Base-by-base conservation (phyloP, 1,139 yeast species). In the Debaryomycetaceae sp. region DNA sequence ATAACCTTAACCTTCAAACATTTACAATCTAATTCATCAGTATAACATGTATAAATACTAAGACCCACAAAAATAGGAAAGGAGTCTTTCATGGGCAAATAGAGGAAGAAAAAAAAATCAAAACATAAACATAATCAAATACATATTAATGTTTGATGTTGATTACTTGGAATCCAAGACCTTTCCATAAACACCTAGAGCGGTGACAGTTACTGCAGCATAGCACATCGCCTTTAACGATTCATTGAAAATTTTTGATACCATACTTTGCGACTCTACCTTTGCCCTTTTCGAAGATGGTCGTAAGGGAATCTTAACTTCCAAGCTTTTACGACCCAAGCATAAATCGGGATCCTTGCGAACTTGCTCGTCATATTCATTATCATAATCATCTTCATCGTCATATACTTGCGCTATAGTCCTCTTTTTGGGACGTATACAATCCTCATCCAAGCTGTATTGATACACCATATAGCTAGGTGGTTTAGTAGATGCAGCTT, bases 151-250 rank as follows among this genome's bases (percentile, higher is more conserved):
- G n/a, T n/a, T n/a, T n/a, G n/a, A n/a, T n/a, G n/a, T n/a, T n/a
- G n/a, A n/a, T 33, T 37, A 17, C 17, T 38, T 19, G 17, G 37
- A 30, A 17, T 37, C 41, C 26, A 53, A 36, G n/a, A 49, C 43
- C 30, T 52, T 45, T 5, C 75, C 75, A 49, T 70, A 71, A 11
- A 59, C 48, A 6, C 72, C 75, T 44, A 72, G 60, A 2, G 72
- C 74, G 13, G 65, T 46, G 31, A 71, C 50, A 1, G 76, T 68
- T 3, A 65, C 65, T 14, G 54, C 43, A 6, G 56, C 65, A 43
- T 70, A 70, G 15, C 66, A 39, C 6, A 61, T 44, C 4, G 68
- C 75, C 43, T 67, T 69, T 2, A 59, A 61, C 5, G 53, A 50
- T 44, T 71, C 77, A 41, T 63, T 66, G 8, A 55, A 47, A 30